A percentile compares a stretch with the other conserved stretches of the same genome.
These are phyloP conservation scores for Saccharomyces hybrid DNA, from an alignment of 1,139 yeast species.

Conservation along the genomic window DNA sequence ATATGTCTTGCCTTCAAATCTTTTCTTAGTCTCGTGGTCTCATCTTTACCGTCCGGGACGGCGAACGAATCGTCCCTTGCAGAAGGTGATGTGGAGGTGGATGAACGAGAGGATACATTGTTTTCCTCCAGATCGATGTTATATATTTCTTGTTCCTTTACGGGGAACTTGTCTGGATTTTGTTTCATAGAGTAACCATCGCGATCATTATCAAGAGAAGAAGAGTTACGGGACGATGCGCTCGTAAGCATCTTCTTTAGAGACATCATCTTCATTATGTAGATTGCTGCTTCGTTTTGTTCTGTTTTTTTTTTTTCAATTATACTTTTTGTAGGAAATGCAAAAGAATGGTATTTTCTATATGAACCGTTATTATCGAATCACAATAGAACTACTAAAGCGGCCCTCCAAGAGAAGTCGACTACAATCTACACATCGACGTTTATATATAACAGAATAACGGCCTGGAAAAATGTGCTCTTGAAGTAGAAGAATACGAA, in stretches of 20 bases:
- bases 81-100: not conserved
- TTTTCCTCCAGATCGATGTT: not conserved
- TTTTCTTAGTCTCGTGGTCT: slow-evolving; percentile 52
- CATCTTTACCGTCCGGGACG: slow-evolving; percentile 28
- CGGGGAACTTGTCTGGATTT: not conserved
- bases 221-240: not conserved
- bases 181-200: not conserved
- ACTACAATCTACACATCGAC: not conserved
- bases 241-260: not conserved
- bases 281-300: not conserved
- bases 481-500: not conserved
- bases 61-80: not conserved
- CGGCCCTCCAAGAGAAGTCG: not conserved
- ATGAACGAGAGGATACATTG: not conserved
- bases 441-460: not conserved
- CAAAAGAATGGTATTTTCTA: not conserved
- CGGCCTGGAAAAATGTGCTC: not conserved
- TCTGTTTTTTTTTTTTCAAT: not conserved
- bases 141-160: not conserved
- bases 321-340: not conserved
- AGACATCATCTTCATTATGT: not conserved
- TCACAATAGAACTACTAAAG: not conserved
- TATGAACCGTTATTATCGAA: not conserved
- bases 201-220: not conserved
- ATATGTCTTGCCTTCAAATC: slow-evolving; percentile 64